Percentiles rank a stretch among this genome's conserved stretches.
phyloP scores from a whole-genome alignment of 108 stramenopile species.

The Nitzschia palea region DNA sequence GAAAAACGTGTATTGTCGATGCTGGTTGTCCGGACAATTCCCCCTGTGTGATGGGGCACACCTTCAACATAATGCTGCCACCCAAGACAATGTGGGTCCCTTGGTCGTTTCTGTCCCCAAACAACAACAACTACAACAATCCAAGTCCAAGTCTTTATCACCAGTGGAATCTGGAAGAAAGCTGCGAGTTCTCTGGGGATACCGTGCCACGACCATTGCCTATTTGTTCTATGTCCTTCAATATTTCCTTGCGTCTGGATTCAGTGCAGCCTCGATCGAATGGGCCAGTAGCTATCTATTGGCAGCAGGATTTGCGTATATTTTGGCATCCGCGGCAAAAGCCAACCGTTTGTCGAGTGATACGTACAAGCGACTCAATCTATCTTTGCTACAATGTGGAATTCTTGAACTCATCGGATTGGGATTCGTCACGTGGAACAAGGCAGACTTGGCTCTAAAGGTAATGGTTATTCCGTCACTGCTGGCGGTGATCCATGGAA shows the following conservation, averaged over 20 bases:
- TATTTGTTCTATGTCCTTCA: constrained; percentile 5
- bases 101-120: constrained; percentile 77
- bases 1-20: constrained; percentile 86
- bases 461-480: constrained; percentile 14
- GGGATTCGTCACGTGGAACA: neutral
- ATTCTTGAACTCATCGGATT: constrained; percentile 5
- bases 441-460: neutral
- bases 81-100: constrained; percentile 89
- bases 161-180: constrained; percentile 44
- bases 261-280: constrained; percentile 14
- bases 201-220: constrained; percentile 22
- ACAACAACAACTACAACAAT: neutral
- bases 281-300: constrained; percentile 21
- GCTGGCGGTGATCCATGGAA: constrained; percentile 11
- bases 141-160: neutral
- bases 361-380: constrained; percentile 69
- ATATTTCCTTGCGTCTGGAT: constrained; percentile 3
- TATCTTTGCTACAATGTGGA: constrained; percentile 34
- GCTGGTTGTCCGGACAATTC: constrained; percentile 86
- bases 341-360: constrained; percentile 60
- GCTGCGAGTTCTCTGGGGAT: constrained; percentile 44
- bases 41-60: constrained; percentile 86
- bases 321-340: constrained; percentile 43
- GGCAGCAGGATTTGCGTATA: constrained; percentile 44
- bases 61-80: constrained; percentile 79